Percentiles rank a stretch among this genome's conserved stretches.
These are phyloP conservation scores for Tylopilus balloui DNA, from an alignment of 768 basidiomycete genomes.

Conservation along the genomic window DNA sequence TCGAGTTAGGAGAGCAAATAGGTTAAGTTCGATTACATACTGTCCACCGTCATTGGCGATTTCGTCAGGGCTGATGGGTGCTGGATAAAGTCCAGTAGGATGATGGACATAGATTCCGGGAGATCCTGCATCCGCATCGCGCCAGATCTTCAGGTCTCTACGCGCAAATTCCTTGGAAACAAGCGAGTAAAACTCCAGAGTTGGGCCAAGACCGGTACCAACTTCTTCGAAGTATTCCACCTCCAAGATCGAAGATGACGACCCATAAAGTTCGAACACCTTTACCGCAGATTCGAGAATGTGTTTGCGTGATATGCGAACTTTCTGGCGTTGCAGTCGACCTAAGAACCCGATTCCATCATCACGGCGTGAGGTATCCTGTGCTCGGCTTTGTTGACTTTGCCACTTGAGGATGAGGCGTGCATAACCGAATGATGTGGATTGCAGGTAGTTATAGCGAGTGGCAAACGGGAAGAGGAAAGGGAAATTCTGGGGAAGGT, in stretches of 20 bases:
- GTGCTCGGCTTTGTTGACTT: slow-evolving; percentile 75
- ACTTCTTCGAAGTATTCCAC: slow-evolving; percentile 99
- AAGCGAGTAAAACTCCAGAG: slow-evolving; percentile 96
- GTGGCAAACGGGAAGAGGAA: slow-evolving; percentile 99
- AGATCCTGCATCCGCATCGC: slow-evolving; percentile 68
- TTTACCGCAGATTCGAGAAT: slow-evolving; percentile 95
- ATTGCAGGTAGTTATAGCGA: slow-evolving; percentile 94
- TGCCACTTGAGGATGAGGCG: slow-evolving; percentile 95
- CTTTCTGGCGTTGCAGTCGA: slow-evolving; percentile 91
- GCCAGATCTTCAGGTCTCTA: slow-evolving; percentile 85
- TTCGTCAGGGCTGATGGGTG: slow-evolving; percentile 70
- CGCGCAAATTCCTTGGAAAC: slow-evolving; percentile 94
- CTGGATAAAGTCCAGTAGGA: slow-evolving; percentile 82
- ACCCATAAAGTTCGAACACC: slow-evolving; percentile 94
- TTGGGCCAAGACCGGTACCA: slow-evolving; percentile 95
- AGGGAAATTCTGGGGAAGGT: slow-evolving; percentile 93
- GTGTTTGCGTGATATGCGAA: slow-evolving; percentile 91
- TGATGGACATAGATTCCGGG: slow-evolving; percentile 75
- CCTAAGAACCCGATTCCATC: slow-evolving; percentile 92
- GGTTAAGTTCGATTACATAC: slow-evolving; percentile 39
- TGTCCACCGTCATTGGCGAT: slow-evolving; percentile 68
- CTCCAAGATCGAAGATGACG: slow-evolving; percentile 89
- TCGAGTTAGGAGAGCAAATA: not conserved
- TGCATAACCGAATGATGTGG: slow-evolving; percentile 96
- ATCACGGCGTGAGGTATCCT: slow-evolving; percentile 77